Conservation (phyloP, 257 asterid genomes). For the Solanum rostratum region DNA sequence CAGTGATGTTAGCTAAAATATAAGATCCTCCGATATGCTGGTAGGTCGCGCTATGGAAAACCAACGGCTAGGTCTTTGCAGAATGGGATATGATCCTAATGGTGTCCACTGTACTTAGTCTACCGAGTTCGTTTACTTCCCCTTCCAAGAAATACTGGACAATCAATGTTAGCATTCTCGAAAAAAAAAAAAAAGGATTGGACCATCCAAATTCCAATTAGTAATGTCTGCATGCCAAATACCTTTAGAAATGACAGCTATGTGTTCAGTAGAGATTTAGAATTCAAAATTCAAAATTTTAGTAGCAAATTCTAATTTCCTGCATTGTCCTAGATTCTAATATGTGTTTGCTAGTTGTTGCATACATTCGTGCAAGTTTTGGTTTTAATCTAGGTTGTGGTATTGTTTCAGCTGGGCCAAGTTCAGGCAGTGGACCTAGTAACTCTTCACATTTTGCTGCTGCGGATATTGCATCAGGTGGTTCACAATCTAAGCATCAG, state of each 20-base stretch:
- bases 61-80: neutral
- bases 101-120: neutral
- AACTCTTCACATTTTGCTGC: slow-evolving; percentile 11
- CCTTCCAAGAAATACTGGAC: neutral
- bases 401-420: slow-evolving; percentile 10
- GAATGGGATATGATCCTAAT: neutral
- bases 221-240: neutral
- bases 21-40: neutral
- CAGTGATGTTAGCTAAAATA: neutral
- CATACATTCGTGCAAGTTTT: neutral
- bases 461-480: slow-evolving; percentile 12
- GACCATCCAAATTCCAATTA: neutral
- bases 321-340: neutral
- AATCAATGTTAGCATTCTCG: neutral
- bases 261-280: neutral
- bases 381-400: neutral
- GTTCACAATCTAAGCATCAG: slow-evolving; percentile 11
- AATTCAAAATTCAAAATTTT: neutral
- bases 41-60: neutral
- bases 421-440: slow-evolving; percentile 9
- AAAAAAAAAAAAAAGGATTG: neutral
- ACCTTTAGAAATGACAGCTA: neutral
- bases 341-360: neutral
- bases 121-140: neutral
- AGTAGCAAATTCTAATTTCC: neutral